Evolutionary conservation across 148 eudicot species (phyloP).

Genomic region (Fagopyrum homotropicum): DNA sequence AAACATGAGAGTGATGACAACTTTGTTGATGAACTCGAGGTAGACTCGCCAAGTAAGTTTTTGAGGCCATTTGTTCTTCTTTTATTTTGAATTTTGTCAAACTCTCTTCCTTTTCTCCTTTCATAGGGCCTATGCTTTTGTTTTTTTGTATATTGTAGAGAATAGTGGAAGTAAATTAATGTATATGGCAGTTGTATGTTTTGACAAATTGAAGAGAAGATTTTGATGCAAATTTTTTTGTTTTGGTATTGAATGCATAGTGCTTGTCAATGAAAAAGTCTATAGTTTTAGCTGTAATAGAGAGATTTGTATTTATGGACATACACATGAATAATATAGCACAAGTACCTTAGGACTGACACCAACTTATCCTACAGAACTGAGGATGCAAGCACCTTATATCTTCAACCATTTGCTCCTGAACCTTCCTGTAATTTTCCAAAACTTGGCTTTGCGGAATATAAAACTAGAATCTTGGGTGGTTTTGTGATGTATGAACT

Average conservation of each 20-base stretch:
- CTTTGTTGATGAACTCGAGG: constrained; percentile 54
- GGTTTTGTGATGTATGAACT: not conserved
- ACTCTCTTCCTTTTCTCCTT: not conserved
- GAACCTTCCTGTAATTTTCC: not conserved
- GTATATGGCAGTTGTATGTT: not conserved
- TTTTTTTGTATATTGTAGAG: not conserved
- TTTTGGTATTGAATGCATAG: not conserved
- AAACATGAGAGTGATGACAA: constrained; percentile 86
- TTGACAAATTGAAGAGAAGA: not conserved
- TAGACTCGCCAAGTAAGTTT: constrained; percentile 52
- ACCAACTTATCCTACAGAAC: not conserved
- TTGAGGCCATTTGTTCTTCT: not conserved
- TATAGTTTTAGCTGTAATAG: not conserved
- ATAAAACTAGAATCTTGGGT: not conserved
- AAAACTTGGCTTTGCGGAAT: not conserved
- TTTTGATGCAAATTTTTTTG: not conserved
- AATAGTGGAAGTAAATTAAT: not conserved
- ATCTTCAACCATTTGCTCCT: not conserved
- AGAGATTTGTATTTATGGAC: not conserved
- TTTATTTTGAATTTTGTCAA: not conserved
- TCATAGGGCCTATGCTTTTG: not conserved
- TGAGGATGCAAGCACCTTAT: not conserved
- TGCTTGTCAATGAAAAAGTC: not conserved
- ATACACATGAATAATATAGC: not conserved
- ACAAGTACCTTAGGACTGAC: not conserved